Base-by-base conservation (phyloP, 306 rosid genomes). In the Rosa chinensis region DNA sequence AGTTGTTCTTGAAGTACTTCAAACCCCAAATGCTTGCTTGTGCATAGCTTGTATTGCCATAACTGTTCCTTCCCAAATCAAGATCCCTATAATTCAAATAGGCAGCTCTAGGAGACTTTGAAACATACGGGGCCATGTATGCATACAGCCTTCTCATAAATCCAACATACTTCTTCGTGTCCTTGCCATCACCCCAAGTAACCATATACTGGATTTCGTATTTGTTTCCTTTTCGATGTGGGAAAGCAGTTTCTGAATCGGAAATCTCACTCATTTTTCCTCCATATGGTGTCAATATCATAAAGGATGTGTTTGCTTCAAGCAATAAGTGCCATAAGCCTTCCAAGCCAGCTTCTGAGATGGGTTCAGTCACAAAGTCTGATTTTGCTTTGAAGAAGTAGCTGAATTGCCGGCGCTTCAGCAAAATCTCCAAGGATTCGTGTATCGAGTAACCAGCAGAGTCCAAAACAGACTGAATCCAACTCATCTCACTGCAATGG, bases 11-110 rank as follows among this genome's bases (percentile, higher is more conserved):
- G 79, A 85, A 92, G 79, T 92, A 92, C 91, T 86, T 90, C 43
- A 69, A 76, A 5, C 94, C 94, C 93, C 97, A 92, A 66, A 73
- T 16, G 63, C 82, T 82, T 55, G 85, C 82, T 44, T 66, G 40
- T 66, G 72, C 71, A 59, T 66, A 82, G n/a, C 72, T 58, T 58
- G 70, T 67, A 11, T 49, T 37, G 1, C 71, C 74, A 23, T 37
- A 4, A 18, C 13, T 16, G 47, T 78, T 73, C 11, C 20, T 56
- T 5, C 85, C 82, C 78, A 75, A 59, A 78, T 92, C 97, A 7
- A 92, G 90, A 69, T 89, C 97, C 63, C 93, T 89, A 16, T 92
- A 89, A 61, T 92, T 92, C 79, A 90, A 81, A 69, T 92, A 92
- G 14, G 94, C 94, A 23, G 83, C 84, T 82, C 93, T 92, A n/a